Evolutionary conservation across 495 filamentous ascomycete species (phyloP), one percentile per base, ranked within the genome.

Genomic region (Podospora sp.): DNA sequence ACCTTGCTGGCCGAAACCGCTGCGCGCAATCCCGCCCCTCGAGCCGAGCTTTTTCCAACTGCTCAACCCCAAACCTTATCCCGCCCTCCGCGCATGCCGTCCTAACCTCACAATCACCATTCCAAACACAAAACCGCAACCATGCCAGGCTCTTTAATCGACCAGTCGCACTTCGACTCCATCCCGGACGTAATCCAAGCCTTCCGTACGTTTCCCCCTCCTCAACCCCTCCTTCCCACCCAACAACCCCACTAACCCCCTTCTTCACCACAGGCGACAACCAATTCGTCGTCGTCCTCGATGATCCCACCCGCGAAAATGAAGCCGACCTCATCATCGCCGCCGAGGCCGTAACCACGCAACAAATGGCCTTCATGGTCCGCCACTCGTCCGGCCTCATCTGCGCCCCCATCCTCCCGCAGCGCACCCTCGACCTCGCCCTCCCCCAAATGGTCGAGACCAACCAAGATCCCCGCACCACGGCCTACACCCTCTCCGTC

Each of bases 261-360:
- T 20, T 22, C 60, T 20, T 22, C 60, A 21, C 29, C 57, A 29
- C 64, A 96, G 93, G 86, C 70, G 85, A 89, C 80, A 94, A 93
- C 77, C 87, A 98, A 77, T 98, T 98, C 85, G 92, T 99, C 75
- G 87, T 99, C 62, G 93, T 97, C 22, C 91, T 98, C 67, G 96
- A 99, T 80, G 90, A 90, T 66, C 86, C 90, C 57, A 85, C 88
- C 64, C 94, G 95, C 74, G 96, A 99, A 77, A 98, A 98, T 79
- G 96, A 99, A 84, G 96, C 93, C 72, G 95, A 99, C 80, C 89
- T 99, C 26, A 96, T 99, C 77, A 94, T 97, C 72, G 92, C 96
- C 60, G 96, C 93, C 24, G 84, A 92, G 36, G 85, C 91, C 69
- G 82, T 97, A 72, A 97, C 94, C 22, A 83, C 92, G 18, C 85